Base-by-base conservation (phyloP, 2,329 filamentous ascomycete genomes). In the Talaromyces marneffei region DNA sequence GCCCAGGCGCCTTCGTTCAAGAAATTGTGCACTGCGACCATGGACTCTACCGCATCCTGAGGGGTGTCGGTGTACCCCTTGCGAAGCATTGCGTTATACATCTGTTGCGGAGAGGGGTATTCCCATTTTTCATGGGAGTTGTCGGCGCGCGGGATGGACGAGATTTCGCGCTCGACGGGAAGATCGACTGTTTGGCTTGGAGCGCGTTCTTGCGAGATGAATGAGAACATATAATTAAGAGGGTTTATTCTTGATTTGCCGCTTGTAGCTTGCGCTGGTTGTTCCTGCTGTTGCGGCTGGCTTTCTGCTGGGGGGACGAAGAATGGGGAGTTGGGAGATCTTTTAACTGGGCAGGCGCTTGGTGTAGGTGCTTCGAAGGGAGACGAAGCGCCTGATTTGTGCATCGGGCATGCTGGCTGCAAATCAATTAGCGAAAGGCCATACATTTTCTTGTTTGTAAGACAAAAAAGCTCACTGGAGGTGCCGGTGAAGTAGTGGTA, bases 11-110 rank as follows among this genome's bases (percentile, higher is more conserved):
- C 94, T 75, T 99, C 94, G 74, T 99, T 99, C 62, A 99, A 77
- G 71, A 97, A 97, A 77, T 99, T 99, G 81, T 99, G 94, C 10
- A 97, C 91, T 0, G 91, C 89, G 5, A 99, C 94, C 94, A 99
- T 99, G 71, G 88, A 87, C 77, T 97, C 92, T 14, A 99, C 92
- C 3, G 92, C 92, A 20, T 93, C 94, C 59, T 91, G 85, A 60
- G 96, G 92, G 0, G 94, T 97, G 73, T 97, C 92, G 0, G 89
- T 92, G 77, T 97, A 94, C 62, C 94, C 94, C 77, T 99, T 99
- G 65, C 94, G 88, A 64, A 97, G 80, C 78, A 99, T 88, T 7
- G 94, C 94, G 71, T 99, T 97, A 82, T 97, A 99, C 94, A 99
- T 99, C 77, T 99, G 94, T 79, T 99, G 94, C 0, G 94, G 93